Evolutionary conservation across 192 early-diverging fungal genomes (phyloP), one percentile per base, ranked within the genome.

Genomic region (Backusella luteola): DNA sequence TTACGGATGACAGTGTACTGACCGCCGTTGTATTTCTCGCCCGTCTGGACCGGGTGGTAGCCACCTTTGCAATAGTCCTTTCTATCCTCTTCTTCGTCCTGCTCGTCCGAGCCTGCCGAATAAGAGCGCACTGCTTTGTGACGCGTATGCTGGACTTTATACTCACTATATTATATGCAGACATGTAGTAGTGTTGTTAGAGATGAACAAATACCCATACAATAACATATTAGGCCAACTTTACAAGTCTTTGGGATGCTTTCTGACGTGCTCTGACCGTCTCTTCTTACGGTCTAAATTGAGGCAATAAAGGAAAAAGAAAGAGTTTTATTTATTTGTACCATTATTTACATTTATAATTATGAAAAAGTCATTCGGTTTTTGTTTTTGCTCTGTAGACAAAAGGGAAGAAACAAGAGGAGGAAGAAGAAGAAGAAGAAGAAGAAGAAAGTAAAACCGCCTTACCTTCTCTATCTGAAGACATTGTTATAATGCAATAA

Each of bases 61-160:
- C 97, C 97, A 72, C 96, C 96, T 83, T 92, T 92, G 79, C 90
- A 87, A 82, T 97, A 99, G 85, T 99, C 97, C 56, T 92, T 89
- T 41, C 89, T 85, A 78, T 97, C 96, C 78, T 97, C 96, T 81
- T 97, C 97, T 29, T 94, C 93, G 42, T 73, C 76, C 5, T 71
- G 73, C 14, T 34, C 38, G 0, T 67, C 68, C 12, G 75, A 76
- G 17, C 66, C 74, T 9, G 66, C 34, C 35, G 75, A 76, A 67
- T 69, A 69, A 3, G 42, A 76, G 23, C 75, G 35, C 3, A 29
- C 56, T 11, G 56, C 26, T 29, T 63, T 63, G n/a, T 63, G 56
- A 63, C 56, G 56, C 56, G 56, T 63, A 29, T 63, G 56, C 23
- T 63, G 56, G 3, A 63, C 21, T 14, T 63, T 63, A 29, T 63